A percentile compares a stretch with the other conserved stretches of the same genome.
Evolutionary conservation across 805 yeast genomes (phyloP).

Genomic region (Candida nitratophila): DNA sequence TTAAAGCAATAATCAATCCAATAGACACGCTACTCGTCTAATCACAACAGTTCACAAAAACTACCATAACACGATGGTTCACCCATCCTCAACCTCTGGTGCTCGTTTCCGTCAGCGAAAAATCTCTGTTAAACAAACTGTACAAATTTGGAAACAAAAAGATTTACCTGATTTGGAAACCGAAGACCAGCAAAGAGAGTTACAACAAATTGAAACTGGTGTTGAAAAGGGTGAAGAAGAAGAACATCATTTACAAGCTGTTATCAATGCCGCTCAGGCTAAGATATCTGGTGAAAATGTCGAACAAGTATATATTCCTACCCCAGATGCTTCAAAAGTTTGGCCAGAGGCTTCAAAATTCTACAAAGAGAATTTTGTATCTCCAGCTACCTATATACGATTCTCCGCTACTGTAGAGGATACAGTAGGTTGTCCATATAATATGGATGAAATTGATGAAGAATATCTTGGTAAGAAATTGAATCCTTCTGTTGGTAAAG

Average conservation of each 20-base stretch:
- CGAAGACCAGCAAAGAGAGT: slow-evolving; percentile 75
- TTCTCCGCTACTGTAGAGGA: slow-evolving; percentile 96
- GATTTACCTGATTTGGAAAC: slow-evolving; percentile 79
- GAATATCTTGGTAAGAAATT: slow-evolving; percentile 46
- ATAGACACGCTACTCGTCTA: not conserved
- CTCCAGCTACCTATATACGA: slow-evolving; percentile 77
- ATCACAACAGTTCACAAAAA: not conserved
- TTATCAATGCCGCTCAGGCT: slow-evolving; percentile 71
- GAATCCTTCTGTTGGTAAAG: slow-evolving; percentile 25
- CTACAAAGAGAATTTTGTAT: slow-evolving; percentile 59
- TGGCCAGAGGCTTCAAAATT: slow-evolving; percentile 75
- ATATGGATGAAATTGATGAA: slow-evolving; percentile 87
- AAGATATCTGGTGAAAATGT: slow-evolving; percentile 37
- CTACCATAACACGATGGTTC: not conserved
- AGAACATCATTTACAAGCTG: slow-evolving; percentile 91
- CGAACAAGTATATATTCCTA: slow-evolving; percentile 76
- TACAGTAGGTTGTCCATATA: slow-evolving; percentile 76
- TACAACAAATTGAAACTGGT: slow-evolving; percentile 91
- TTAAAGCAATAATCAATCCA: not conserved
- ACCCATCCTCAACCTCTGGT: slow-evolving; percentile 33
- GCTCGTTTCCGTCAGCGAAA: slow-evolving; percentile 91
- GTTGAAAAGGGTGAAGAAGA: slow-evolving; percentile 97
- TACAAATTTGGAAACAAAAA: slow-evolving; percentile 66
- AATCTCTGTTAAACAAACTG: slow-evolving; percentile 83
- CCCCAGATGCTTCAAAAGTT: slow-evolving; percentile 84